These are phyloP conservation scores for Penicillium parvum DNA, from an alignment of 495 filamentous ascomycete genomes.

Conservation along the genomic window DNA sequence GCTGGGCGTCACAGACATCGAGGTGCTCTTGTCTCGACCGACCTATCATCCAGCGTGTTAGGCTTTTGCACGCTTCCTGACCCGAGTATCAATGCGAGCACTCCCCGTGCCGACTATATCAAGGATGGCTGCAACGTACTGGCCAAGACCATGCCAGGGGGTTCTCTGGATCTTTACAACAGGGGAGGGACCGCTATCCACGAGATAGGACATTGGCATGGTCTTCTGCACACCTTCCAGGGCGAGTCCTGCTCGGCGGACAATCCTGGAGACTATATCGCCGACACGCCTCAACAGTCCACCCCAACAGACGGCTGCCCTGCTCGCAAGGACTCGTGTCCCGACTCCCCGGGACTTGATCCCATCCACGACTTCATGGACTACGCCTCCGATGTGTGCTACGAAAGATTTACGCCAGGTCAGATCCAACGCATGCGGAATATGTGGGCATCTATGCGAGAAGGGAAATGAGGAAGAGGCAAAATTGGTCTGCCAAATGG, in stretches of 20 bases:
- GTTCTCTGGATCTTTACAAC: constrained; percentile 40
- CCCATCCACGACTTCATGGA: constrained; percentile 54
- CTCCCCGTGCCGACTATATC: constrained; percentile 34
- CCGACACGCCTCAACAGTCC: constrained; percentile 50
- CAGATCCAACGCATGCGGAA: constrained; percentile 43
- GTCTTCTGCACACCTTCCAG: constrained; percentile 53
- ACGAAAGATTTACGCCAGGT: constrained; percentile 42
- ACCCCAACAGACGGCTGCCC: constrained; percentile 49
- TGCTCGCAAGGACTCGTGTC: constrained; percentile 44
- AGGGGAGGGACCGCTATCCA: constrained; percentile 50
- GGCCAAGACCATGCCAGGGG: constrained; percentile 48
- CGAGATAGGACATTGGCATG: constrained; percentile 59
- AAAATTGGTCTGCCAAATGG: neutral
- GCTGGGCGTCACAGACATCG: constrained; percentile 13
- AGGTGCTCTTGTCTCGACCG: constrained; percentile 7
- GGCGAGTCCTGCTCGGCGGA: constrained; percentile 39
- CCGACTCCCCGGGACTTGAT: constrained; percentile 40
- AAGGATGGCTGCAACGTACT: constrained; percentile 52
- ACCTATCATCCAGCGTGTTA: constrained; percentile 34
- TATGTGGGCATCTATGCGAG: constrained; percentile 44
- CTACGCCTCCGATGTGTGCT: constrained; percentile 52
- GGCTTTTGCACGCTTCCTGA: constrained; percentile 50
- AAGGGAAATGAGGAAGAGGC: constrained; percentile 29
- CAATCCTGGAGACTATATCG: constrained; percentile 47
- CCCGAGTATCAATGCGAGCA: constrained; percentile 31